Evolutionary conservation across 352 stramenopile species (phyloP), one percentile per base, ranked within the genome.

Genomic region (Phytophthora pistaciae): DNA sequence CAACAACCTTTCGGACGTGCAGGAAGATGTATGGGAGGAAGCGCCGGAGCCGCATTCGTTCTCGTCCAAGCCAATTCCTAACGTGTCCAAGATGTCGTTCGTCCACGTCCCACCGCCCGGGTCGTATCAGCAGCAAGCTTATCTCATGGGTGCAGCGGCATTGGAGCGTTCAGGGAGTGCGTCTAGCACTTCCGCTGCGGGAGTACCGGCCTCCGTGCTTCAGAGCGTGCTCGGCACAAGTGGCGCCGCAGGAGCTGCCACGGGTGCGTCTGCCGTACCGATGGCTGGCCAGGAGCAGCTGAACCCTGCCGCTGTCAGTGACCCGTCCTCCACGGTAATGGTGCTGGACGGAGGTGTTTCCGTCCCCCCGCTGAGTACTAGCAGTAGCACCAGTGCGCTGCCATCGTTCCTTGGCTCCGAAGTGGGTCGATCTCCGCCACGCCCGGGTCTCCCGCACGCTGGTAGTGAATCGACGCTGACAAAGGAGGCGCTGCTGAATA

Each of bases 11-110:
- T 85, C 82, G 7, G 78, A 93, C 31, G 82, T 94, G 11, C 77
- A 90, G 38, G 82, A 92, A 68, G 89, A 94, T 38, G 83, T 96
- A 5, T 96, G 89, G 89, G 89, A 96, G 82, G 89, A 96, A 86
- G 89, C 89, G 0, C 89, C 89, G 0, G 89, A 96, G 70, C 89
- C 89, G 21, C 83, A 93, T 64, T 92, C 87, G 42, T 94, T 96
- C 50, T 92, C 87, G 48, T 76, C 77, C 6, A 96, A 92, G 62
- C 81, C 84, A 42, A 80, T 96, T 36, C 89, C 89, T 9, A 89
- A 91, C 64, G 89, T 96, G 8, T 91, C 83, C 25, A 94, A 94
- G 70, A 89, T 96, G 81, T 86, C 75, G 18, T 92, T 96, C 44
- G 74, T 90, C 3, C 72, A 84, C 40, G 38, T 80, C 18, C 58